Evolutionary conservation across 768 basidiomycete species (phyloP), one percentile per base, ranked within the genome.

Genomic region (Tricholomella constricta): DNA sequence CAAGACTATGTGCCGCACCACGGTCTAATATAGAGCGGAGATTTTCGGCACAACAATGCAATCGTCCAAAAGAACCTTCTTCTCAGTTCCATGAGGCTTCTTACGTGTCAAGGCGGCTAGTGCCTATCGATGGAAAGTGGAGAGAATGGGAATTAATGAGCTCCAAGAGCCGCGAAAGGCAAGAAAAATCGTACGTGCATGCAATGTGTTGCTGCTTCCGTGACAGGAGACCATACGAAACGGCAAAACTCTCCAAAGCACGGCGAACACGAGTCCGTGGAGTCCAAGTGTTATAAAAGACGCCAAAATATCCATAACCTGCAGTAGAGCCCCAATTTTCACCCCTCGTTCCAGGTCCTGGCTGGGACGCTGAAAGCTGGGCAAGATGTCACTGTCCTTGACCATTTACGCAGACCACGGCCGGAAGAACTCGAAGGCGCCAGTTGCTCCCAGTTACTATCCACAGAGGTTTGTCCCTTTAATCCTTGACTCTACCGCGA

Each of bases 81-180:
- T 44, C 40, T 42, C n/a, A 41, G 27, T 25, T 52, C 48, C 46
- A 56, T 45, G 47, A 56, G 45, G 52, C 51, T 46, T 59, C 49
- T 48, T 40, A 44, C 52, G n/a, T 51, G 37, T 52, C 53, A 46
- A 10, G 36, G 48, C 12, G 32, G 36, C 17, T 14, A 8, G 44
- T 37, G 14, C 51, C 48, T 58, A 67, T 67, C 67, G 68, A 65
- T 67, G 60, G 54, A 46, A 44, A 32, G 40, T 53, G 29, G 23
- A 6, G 20, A 20, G 32, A 31, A 27, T 59, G 55, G 46, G 55
- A 48, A 48, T 60, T 36, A 54, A 61, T 51, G 55, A 48, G 36
- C 36, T 27, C 45, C 11, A 44, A 55, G 54, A 55, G 52, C 60
- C 58, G 53, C 31, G 60, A 64, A 63, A 58, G 64, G 63, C 37